Base-by-base conservation (phyloP, 306 rosid species). In the Vigna hirtella region DNA sequence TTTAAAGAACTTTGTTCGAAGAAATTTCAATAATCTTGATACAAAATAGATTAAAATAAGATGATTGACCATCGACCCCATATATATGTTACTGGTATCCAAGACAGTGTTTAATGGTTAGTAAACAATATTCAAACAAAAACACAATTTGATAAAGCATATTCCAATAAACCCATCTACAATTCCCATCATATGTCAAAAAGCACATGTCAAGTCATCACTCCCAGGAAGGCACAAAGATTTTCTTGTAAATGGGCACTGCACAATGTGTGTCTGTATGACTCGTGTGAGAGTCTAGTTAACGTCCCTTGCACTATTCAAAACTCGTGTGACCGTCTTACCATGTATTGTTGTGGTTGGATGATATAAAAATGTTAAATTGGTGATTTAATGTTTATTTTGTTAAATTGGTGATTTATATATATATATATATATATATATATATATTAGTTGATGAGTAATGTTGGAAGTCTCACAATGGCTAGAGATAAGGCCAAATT, bases 151-250 rank as follows among this genome's bases (percentile, higher is more conserved):
- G 32, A 52, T 34, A 51, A 51, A 28, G 28, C 2, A 51, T 38
- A 55, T 36, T 49, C 15, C 48, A 7, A 36, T 36, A 36, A 38
- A 22, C 6, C 38, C 24, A 15, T 40, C 55, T 56, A 22, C 15
- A 18, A 26, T 38, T 72, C 17, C 16, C 12, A 58, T 43, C 7
- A 42, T 20, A 56, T 17, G 18, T 57, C 55, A 58, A 57, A 42
- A 67, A 66, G 66, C 84, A 74, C 72, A 57, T 74, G 80, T n/a
- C 56, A 73, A 13, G 49, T 72, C 79, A 32, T 13, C 79, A 28
- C 42, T 67, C 40, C 42, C 18, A 55, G 14, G 66, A 42, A 20
- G 18, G 22, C 40, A 52, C 42, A 4, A n/a, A 40, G 18, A 40
- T 40, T 40, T 57, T 14, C 42, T 43, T 15, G 67, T 40, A 5